Evolutionary conservation across 768 basidiomycete genomes (phyloP).

Genomic region (Podaxis sp.): DNA sequence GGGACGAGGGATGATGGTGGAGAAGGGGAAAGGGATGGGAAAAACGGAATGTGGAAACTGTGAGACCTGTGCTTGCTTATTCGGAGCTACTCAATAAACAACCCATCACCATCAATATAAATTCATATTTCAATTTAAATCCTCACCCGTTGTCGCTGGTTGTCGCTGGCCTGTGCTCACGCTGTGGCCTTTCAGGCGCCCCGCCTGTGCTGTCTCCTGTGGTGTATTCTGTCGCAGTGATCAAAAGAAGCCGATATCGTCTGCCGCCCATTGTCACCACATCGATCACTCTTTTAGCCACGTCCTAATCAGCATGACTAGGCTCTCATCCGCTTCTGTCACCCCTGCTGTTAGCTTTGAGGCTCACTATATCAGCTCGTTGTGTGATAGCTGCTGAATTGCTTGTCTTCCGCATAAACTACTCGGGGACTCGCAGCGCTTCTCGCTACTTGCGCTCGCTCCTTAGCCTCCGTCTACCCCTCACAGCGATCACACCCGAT

Average conservation of each 20-base stretch:
- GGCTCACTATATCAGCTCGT: too few species aligned
- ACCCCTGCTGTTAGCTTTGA: not conserved
- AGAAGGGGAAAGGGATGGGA: conserved; percentile 10
- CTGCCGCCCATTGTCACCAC: not conserved
- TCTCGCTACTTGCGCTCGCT: too few species aligned
- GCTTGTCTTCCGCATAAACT: too few species aligned
- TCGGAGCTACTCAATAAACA: conserved; percentile 1
- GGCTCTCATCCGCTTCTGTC: not conserved
- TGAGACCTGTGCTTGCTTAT: not conserved
- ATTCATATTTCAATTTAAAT: not conserved
- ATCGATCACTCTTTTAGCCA: not conserved
- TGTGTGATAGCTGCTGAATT: too few species aligned
- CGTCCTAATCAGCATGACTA: not conserved
- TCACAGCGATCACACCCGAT: too few species aligned
- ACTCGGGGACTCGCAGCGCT: too few species aligned
- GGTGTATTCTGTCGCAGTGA: not conserved
- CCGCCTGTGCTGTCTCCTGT: not conserved
- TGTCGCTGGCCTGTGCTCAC: not conserved
- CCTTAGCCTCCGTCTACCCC: too few species aligned
- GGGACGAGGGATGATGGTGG: conserved; percentile 4
- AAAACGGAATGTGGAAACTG: conserved; percentile 10
- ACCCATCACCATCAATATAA: conserved; percentile 1
- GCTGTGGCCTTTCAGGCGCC: not conserved
- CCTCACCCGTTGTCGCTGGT: too few species aligned
- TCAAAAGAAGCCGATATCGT: not conserved